A percentile compares a stretch with the other conserved stretches of the same genome.
phyloP scores from a whole-genome alignment of 176 grass and related monocot genomes.

The Melocanna baccifera region DNA sequence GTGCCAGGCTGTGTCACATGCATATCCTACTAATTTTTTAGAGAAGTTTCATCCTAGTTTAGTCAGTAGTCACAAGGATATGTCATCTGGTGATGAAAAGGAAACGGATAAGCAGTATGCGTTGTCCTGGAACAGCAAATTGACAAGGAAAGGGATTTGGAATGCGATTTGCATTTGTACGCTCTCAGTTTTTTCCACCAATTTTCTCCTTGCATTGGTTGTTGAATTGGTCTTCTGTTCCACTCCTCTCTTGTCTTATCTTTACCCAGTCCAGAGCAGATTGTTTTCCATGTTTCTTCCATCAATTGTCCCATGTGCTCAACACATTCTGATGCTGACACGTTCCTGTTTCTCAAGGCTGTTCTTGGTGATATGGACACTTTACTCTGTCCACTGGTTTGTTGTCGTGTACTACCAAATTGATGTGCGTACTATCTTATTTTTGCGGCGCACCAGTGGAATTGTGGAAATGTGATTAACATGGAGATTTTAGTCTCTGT shows the following conservation, averaged over 20 bases:
- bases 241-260: not conserved
- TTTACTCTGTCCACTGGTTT: slow-evolving; percentile 13
- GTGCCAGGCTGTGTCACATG: not conserved
- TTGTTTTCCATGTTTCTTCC: slow-evolving; percentile 39
- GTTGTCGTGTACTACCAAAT: not conserved
- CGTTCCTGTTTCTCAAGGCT: slow-evolving; percentile 22
- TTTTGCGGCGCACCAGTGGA: not conserved
- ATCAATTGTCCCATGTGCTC: slow-evolving; percentile 29
- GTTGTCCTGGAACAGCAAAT: slow-evolving; percentile 8
- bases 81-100: slow-evolving; percentile 12
- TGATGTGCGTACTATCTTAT: not conserved
- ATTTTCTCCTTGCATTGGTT: not conserved
- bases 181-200: slow-evolving; percentile 20
- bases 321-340: not conserved
- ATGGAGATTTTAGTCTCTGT: not conserved
- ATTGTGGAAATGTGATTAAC: not conserved
- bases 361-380: slow-evolving; percentile 22
- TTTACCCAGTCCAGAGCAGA: not conserved
- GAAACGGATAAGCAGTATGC: slow-evolving; percentile 17
- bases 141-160: slow-evolving; percentile 13
- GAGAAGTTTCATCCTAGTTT: not conserved
- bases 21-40: not conserved
- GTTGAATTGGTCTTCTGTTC: slow-evolving; percentile 3
- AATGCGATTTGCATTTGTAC: slow-evolving; percentile 36
- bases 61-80: slow-evolving; percentile 22